Evolutionary conservation across 1,284 basidiomycete genomes (phyloP), one percentile per base, ranked within the genome.

Genomic region (Puccinia horiana): DNA sequence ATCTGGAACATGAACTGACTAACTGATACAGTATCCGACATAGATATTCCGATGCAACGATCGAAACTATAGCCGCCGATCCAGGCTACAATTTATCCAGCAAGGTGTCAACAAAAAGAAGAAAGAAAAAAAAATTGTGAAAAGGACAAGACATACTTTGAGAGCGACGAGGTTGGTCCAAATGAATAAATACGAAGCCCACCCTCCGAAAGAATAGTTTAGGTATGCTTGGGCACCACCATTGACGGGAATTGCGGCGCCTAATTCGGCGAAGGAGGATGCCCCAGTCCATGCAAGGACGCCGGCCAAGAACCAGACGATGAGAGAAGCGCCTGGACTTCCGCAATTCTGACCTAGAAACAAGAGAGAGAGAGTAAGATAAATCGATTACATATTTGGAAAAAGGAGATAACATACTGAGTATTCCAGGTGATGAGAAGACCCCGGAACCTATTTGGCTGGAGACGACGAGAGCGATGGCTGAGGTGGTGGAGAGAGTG

Each of bases 171-270:
- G 85, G 0, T 87, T 87, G 0, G 86, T 87, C 85, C 86, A 87
- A 0, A 86, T 85, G 82, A 87, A 88, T 14, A 87, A 84, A 93
- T 88, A 94, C 92, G 76, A 98, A 89, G 5, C 93, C 94, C 83
- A 93, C 91, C 42, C 93, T 93, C 94, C 93, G 96, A 54, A 94
- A 91, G 87, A 93, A 95, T 11, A 96, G 89, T 86, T 93, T 95
- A 98, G 91, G 87, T 98, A 93, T 23, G 92, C 95, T 58, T 97
- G 95, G 20, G 94, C 92, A 35, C 95, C 95, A 37, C 95, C 95
- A 84, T 95, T 89, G 11, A 89, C 83, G 0, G 89, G 89, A 32
- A 90, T 89, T 0, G 88, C 88, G 52, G 88, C 88, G 0, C 89
- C 89, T 4, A 84, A 54, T 61, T 84, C 85, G 0, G 85, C 85